Base-by-base conservation (phyloP, 2,329 filamentous ascomycete species). In the Trichoderma cornu-damae region DNA sequence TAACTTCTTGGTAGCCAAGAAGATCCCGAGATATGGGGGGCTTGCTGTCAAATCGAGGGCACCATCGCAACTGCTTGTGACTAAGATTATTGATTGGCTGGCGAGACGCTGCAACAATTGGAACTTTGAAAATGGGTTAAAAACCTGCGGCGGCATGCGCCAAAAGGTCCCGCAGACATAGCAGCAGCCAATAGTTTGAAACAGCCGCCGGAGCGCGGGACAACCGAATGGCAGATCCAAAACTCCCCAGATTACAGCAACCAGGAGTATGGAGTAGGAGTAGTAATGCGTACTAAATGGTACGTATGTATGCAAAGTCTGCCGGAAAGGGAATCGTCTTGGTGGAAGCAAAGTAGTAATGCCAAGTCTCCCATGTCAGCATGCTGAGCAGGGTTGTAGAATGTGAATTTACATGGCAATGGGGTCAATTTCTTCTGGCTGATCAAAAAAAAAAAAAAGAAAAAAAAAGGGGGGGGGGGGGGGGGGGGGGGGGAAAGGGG, bases 131-230 rank as follows among this genome's bases (percentile, higher is more conserved):
- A 38, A 44, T 24, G 14, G 28, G 2, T 20, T n/a, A 35, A 26
- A 11, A 26, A 24, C 12, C 8, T 43, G 38, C 38, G 50, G 35
- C 50, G 38, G 50, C 26, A 34, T 42, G 49, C 18, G 50, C 50
- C 50, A 35, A 43, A n/a, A n/a, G n/a, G 40, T 44, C 50, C 50
- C 50, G 22, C 38, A 22, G 14, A 30, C 30, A 53, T 18, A 12
- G 32, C 24, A 26, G 18, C 49, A 43, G n/a, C 50, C 50, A 44
- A 53, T 53, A 20, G 6, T 30, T 53, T 28, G 50, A 53, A 53
- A 53, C 38, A 53, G 38, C 50, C 50, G 50, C 50, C 20, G 18
- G 20, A 44, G 50, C n/a, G 34, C 22, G 47, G 47, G 47, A 38
- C 34, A 49, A 18, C 37, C 26, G 35, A 49, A 32, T 30, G 24